Evolutionary conservation across 129 eudicot species (phyloP).

Genomic region (Flaveria bidentis): DNA sequence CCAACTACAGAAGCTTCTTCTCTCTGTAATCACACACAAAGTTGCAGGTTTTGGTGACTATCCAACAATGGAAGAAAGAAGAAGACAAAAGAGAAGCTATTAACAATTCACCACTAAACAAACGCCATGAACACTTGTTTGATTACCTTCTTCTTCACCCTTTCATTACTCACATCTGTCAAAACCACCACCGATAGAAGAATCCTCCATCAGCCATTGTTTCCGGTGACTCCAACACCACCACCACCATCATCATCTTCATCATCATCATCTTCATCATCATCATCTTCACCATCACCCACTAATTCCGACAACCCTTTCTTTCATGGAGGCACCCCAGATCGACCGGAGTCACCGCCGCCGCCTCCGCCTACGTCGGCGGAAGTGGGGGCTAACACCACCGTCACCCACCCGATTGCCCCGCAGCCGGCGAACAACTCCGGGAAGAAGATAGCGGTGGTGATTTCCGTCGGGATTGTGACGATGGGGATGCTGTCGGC

Average conservation of each 20-base stretch:
- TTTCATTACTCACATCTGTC: slow-evolving; percentile 27
- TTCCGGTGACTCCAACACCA: slow-evolving; percentile 63
- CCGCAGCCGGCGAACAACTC: slow-evolving; percentile 54
- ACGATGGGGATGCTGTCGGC: slow-evolving; percentile 82
- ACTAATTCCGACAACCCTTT: slow-evolving; percentile 60
- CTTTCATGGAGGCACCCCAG: slow-evolving; percentile 63
- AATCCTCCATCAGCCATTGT: slow-evolving; percentile 85
- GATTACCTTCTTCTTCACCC: slow-evolving; percentile 34
- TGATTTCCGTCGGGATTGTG: slow-evolving; percentile 74
- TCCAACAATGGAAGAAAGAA: slow-evolving; percentile 47
- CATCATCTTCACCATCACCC: slow-evolving; percentile 56
- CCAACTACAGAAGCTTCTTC: slow-evolving; percentile 65
- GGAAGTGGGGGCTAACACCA: slow-evolving; percentile 16
- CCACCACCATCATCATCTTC: slow-evolving; percentile 48
- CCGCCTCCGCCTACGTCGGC: slow-evolving; percentile 25
- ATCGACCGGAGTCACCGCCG: slow-evolving; percentile 38
- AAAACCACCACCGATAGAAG: slow-evolving; percentile 42
- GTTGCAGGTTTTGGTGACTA: slow-evolving; percentile 21
- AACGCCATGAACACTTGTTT: slow-evolving; percentile 31
- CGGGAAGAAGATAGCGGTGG: slow-evolving; percentile 71
- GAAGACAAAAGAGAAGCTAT: slow-evolving; percentile 31
- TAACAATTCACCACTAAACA: background rate
- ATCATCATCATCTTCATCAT: slow-evolving; percentile 49
- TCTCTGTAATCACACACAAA: slow-evolving; percentile 23
- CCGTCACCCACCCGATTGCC: slow-evolving; percentile 52